These are phyloP conservation scores for Ophiostoma sp. DNA, from an alignment of 2,329 filamentous ascomycete genomes.

Conservation along the genomic window DNA sequence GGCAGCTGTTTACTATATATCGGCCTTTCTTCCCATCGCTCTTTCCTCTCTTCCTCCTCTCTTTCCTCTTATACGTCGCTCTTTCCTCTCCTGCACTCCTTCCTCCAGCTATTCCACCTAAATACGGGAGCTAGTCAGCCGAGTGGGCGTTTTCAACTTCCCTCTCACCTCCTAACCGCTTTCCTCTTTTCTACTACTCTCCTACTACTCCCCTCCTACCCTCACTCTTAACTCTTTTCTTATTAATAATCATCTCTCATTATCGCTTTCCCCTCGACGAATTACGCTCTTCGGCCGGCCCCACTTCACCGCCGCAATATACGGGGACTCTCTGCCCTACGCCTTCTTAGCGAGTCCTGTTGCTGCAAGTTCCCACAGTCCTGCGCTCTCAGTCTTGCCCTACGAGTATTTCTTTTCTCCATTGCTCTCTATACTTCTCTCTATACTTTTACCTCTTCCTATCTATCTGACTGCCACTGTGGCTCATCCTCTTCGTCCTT, in stretches of 20 bases:
- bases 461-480: neutral
- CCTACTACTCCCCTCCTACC: neutral
- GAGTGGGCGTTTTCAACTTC: neutral
- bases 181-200: neutral
- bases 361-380: neutral
- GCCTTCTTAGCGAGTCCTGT: constrained; percentile 2
- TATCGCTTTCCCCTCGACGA: neutral
- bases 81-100: neutral
- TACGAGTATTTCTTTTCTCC: neutral
- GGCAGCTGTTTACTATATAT: neutral
- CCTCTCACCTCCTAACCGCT: neutral
- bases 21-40: neutral
- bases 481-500: neutral
- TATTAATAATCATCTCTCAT: constrained; percentile 4
- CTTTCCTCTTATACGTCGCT: constrained; percentile 3
- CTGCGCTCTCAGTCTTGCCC: neutral
- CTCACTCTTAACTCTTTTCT: neutral
- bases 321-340: neutral
- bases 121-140: neutral
- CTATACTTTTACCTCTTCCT: neutral
- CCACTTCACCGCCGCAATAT: neutral
- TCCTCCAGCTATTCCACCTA: neutral
- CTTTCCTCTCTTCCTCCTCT: neutral
- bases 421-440: neutral
- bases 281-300: neutral